Conservation (phyloP, 805 yeast species). For the Kluyveromyces aestuarii region DNA sequence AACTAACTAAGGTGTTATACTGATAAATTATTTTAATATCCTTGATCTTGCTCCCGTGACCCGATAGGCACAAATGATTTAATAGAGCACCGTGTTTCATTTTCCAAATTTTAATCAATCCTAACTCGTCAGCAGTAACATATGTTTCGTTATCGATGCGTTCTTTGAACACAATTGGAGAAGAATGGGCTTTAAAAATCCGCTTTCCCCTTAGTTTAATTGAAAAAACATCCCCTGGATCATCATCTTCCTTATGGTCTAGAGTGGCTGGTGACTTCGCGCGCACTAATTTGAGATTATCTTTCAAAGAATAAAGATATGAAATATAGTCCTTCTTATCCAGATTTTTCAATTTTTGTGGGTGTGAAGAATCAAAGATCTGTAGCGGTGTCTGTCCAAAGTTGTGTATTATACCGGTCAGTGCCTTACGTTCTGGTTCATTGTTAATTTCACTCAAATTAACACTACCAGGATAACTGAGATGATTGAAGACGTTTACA, state of each 20-base stretch:
- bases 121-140: constrained; percentile 40
- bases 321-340: neutral
- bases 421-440: constrained; percentile 63
- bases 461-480: constrained; percentile 79
- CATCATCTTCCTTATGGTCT: neutral
- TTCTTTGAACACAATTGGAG: neutral
- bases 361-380: constrained; percentile 62
- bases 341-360: constrained; percentile 21
- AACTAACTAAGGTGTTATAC: constrained; percentile 45
- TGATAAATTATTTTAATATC: constrained; percentile 42
- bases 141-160: constrained; percentile 15
- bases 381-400: constrained; percentile 87
- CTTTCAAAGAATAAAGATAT: neutral
- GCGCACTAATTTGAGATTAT: neutral
- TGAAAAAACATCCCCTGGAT: neutral
- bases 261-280: neutral
- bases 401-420: constrained; percentile 79
- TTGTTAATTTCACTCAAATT: constrained; percentile 67
- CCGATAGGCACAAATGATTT: constrained; percentile 40
- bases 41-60: constrained; percentile 43
- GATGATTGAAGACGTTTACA: constrained; percentile 71
- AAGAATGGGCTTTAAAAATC: constrained; percentile 2
- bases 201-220: neutral
- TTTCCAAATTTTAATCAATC: constrained; percentile 52
- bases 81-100: constrained; percentile 2